These are phyloP conservation scores for Salix brachista DNA, from an alignment of 345 rosid genomes.

Conservation along the genomic window DNA sequence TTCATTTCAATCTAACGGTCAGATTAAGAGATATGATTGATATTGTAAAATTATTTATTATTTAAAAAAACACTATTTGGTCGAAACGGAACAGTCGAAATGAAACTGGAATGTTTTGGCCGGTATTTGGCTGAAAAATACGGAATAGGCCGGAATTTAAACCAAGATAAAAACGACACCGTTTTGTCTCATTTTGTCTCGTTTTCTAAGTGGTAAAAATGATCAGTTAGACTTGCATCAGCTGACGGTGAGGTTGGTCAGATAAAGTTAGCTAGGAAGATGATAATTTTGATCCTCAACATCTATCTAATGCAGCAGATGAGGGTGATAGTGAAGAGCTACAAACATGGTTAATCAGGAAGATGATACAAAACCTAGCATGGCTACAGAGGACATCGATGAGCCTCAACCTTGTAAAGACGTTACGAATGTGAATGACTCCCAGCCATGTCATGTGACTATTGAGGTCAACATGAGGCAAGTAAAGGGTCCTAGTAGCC, in stretches of 20 bases:
- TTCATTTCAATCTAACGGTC: too few species aligned
- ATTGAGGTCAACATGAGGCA: slow-evolving; percentile 1
- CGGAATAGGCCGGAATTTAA: too few species aligned
- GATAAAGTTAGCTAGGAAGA: slow-evolving; percentile 12
- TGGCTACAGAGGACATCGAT: background rate
- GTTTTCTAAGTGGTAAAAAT: too few species aligned
- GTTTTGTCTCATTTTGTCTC: too few species aligned
- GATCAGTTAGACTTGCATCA: slow-evolving; percentile 14
- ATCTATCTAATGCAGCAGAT: slow-evolving; percentile 1
- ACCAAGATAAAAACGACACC: too few species aligned
- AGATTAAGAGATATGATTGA: too few species aligned
- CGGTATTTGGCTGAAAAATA: too few species aligned
- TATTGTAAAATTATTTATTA: too few species aligned
- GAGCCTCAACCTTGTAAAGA: slow-evolving; percentile 7
- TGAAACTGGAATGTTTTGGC: too few species aligned
- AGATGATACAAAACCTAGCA: slow-evolving; percentile 8
- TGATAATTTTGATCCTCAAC: slow-evolving; percentile 12
- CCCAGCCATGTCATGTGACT: slow-evolving; percentile 1
- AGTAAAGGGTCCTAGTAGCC: slow-evolving; percentile 8
- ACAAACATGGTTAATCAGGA: slow-evolving; percentile 5
- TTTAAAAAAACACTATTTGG: too few species aligned
- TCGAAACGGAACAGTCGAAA: rapidly evolving
- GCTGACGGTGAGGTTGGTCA: slow-evolving; percentile 13
- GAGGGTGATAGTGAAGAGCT: slow-evolving; percentile 8
- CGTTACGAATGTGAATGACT: background rate